Conservation (phyloP, 75 land plant species). For the Cryptomeria japonica region DNA sequence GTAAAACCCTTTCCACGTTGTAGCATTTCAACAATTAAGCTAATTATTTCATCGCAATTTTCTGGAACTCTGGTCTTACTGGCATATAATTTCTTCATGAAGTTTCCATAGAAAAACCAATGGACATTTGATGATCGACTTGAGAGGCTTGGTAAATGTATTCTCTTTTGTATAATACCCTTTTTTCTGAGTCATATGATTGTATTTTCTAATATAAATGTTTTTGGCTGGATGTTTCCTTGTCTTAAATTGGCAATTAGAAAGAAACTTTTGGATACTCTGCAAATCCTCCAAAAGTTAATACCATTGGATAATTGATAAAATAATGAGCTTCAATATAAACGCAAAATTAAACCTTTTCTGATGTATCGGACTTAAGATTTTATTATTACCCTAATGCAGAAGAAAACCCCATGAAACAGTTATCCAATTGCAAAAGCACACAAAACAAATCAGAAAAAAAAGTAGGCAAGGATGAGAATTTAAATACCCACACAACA, state of each 20-base stretch:
- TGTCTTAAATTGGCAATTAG: neutral
- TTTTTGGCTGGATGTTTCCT: neutral
- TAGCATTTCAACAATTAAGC: neutral
- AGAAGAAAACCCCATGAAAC: no score
- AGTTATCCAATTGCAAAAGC: no score
- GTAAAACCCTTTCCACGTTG: no score
- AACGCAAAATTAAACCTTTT: no score
- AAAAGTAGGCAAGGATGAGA: no score
- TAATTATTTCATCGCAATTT: neutral
- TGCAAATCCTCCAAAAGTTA: neutral
- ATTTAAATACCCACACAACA: no score
- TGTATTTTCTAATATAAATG: neutral
- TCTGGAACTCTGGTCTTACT: neutral
- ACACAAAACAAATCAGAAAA: no score
- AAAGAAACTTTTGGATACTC: neutral
- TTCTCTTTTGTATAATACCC: neutral
- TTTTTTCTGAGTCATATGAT: neutral
- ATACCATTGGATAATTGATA: neutral
- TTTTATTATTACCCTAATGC: no score
- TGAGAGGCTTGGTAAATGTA: neutral
- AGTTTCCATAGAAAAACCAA: neutral
- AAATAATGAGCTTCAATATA: neutral
- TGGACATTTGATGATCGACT: neutral
- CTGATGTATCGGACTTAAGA: no score
- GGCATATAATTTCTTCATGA: neutral